Conservation (phyloP, 441 rosid genomes). For the Syzygium malaccense region DNA sequence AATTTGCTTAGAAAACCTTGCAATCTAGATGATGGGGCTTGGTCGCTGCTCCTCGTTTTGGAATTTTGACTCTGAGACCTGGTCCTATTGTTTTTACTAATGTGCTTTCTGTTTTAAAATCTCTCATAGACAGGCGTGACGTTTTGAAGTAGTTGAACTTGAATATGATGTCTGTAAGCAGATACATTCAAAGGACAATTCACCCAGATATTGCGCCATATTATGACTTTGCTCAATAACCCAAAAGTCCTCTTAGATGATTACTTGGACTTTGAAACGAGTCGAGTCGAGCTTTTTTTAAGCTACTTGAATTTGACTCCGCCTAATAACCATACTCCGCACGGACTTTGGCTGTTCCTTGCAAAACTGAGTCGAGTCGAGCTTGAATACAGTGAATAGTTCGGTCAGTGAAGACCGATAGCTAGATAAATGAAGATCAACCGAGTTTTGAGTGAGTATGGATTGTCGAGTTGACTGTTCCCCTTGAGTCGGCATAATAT, state of each 20-base stretch:
- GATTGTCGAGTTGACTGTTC: neutral
- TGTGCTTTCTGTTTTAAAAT: neutral
- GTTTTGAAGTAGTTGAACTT: neutral
- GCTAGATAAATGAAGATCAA: neutral
- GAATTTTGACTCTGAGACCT: neutral
- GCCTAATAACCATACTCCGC: neutral
- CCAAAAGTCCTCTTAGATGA: neutral
- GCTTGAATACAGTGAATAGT: neutral
- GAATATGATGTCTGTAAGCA: neutral
- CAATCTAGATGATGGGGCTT: neutral
- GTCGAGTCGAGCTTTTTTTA: neutral
- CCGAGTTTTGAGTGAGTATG: neutral
- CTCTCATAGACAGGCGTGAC: neutral
- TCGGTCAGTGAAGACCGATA: neutral
- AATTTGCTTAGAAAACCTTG: neutral
- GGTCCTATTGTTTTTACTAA: neutral
- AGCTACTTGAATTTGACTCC: neutral
- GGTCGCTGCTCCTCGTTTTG: neutral
- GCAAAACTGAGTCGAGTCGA: neutral
- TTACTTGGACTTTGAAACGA: neutral
- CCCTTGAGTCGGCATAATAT: neutral
- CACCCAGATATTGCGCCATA: neutral
- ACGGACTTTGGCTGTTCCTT: neutral
- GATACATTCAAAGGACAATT: neutral
- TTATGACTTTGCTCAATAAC: neutral